Base-by-base conservation (phyloP, 768 basidiomycete species). In the Auricularia sp. region DNA sequence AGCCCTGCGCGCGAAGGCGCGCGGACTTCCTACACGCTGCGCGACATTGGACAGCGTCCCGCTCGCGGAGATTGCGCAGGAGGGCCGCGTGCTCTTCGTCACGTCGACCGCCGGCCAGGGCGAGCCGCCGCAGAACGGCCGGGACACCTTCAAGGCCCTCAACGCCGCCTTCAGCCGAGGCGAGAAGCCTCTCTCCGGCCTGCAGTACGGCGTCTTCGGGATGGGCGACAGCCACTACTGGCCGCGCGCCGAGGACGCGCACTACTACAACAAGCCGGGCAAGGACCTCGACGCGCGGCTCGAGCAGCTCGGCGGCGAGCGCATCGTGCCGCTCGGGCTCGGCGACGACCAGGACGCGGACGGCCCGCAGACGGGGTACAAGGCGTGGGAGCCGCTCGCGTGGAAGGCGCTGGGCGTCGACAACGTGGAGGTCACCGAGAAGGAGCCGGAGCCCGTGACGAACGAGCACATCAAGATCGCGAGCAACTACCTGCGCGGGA, bases 381-480 rank as follows among this genome's bases (percentile, higher is more conserved):
- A 91, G 74, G 67, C 83, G n/a, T 98, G 95, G 94, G 96, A 98
- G 73, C 87, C 93, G 42, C 78, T 82, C 59, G 69, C 98, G 43
- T 99, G 97, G 97, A 93, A 96, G 76, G 89, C 87, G 1, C 80
- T 98, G 35, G 94, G 96, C 61, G 94, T 98, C 58, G 97, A 94
- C 74, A 79, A 78, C 16, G 77, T 98, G 61, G 90, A 97, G 73
- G 85, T 98, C 21, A 83, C 81, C 36, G 97, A 98, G 76, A 88
- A 87, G 21, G 95, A 98, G 73, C 95, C 95, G 0, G 95, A 98
- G 70, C 87, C 92, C 1, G 96, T 99, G 74, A 98, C 97, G 63
- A 98, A 98, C 79, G 97, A 99, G 77, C 93, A 98, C 76, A 98
- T 98, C 83, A 99, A 98, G 79, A 97, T 91, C 60, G 94, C 96